Base-by-base conservation (phyloP, 441 rosid species). In the Adansonia gregorii region DNA sequence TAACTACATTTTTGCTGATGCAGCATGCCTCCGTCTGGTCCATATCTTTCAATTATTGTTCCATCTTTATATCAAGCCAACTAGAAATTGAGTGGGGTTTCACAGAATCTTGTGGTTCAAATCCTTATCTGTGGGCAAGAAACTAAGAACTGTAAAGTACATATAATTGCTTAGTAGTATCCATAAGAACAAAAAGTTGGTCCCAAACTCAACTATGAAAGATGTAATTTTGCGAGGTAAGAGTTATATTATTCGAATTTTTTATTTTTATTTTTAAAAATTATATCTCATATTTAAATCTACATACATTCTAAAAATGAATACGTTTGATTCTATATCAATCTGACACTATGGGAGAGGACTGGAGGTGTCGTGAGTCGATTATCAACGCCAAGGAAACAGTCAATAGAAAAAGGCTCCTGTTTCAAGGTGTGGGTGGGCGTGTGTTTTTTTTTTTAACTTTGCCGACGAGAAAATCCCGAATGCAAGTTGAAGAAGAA, bases 1-100 rank as follows among this genome's bases (percentile, higher is more conserved):
- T 19, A 49, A 49, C 12, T 11, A 49, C 0, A 56, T 7, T 17
- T 60, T 60, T 11, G 2, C 1, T 22, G 8, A 49, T 3, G 54
- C 12, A 11, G 39, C n/a, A 19, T 17, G 27, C 11, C 61, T 17
- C 3, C 3, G 52, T 63, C 14, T 63, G 43, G 45, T 31, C 45
- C 67, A 63, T 17, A 31, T 4, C 4, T 17, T 27, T 63, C 17
- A 12, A 63, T 31, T 31, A 31, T 63, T 63, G 20, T 63, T 63
- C 19, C 45, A 14, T 63, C 31, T 63, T 12, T 27, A 19, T 63
- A 19, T 63, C 67, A 63, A 63, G 46, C 67, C 67, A 63, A 63
- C 67, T 31, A 4, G 46, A 63, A 63, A 63, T 8, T 9, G 14
- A 27, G 67, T 63, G 46, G 45, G 67, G 67, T 31, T 61, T 6